Percentiles rank a stretch among this genome's conserved stretches.
These are phyloP conservation scores for Starmerella ratchasimensis DNA, from an alignment of 805 yeast species.

Conservation along the genomic window DNA sequence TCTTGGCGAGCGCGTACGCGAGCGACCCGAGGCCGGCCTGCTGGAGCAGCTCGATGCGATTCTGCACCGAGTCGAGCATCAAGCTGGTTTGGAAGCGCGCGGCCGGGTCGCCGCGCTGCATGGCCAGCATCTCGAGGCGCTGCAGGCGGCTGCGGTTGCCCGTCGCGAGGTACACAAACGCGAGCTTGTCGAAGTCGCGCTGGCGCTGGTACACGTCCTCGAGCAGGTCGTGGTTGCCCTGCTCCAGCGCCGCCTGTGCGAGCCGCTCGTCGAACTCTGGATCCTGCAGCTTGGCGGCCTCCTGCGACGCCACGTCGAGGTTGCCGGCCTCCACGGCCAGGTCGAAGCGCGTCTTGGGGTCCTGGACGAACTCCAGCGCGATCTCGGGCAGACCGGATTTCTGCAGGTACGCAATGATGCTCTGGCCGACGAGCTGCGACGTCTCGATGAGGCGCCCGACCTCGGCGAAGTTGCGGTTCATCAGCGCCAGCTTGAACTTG, in stretches of 20 bases:
- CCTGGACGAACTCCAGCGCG: constrained; percentile 93
- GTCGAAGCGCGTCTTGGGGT: constrained; percentile 90
- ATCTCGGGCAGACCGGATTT: constrained; percentile 94
- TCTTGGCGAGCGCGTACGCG: constrained; percentile 84
- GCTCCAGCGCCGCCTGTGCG: constrained; percentile 73
- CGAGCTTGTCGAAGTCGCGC: constrained; percentile 72
- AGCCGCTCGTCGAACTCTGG: constrained; percentile 64
- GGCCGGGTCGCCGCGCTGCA: constrained; percentile 65
- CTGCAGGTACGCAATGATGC: constrained; percentile 86
- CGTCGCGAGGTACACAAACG: constrained; percentile 72
- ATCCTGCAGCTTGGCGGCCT: constrained; percentile 65
- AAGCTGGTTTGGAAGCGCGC: constrained; percentile 73
- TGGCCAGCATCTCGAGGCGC: constrained; percentile 83
- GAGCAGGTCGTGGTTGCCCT: constrained; percentile 75
- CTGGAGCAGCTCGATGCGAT: constrained; percentile 59
- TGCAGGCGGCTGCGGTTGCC: constrained; percentile 65
- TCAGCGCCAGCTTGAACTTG: constrained; percentile 85
- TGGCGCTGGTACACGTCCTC: constrained; percentile 83
- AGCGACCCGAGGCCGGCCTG: constrained; percentile 73
- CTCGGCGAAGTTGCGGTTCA: constrained; percentile 80
- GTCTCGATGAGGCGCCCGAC: constrained; percentile 76
- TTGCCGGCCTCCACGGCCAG: constrained; percentile 90
- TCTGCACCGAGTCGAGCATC: constrained; percentile 58
- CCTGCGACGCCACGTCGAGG: constrained; percentile 69
- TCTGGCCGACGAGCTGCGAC: constrained; percentile 92